These are phyloP conservation scores for Dispira parvispora DNA, from an alignment of 192 early-diverging fungal species.

Conservation along the genomic window DNA sequence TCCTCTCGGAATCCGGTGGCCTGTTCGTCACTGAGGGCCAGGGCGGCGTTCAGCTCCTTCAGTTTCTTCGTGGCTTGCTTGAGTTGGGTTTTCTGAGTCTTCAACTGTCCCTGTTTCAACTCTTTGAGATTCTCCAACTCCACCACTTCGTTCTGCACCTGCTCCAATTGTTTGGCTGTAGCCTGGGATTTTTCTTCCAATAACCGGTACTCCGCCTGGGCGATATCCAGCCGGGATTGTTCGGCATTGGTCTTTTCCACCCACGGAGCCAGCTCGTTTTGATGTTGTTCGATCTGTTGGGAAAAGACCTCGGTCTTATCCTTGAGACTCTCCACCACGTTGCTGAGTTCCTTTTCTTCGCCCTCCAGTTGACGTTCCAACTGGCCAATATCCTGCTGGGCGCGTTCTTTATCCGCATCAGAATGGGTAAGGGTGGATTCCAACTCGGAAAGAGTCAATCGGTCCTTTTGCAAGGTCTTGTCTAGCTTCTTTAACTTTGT, in stretches of 20 bases:
- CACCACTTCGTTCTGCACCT: slow-evolving; percentile 36
- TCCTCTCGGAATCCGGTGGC: slow-evolving; percentile 23
- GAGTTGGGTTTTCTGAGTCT: slow-evolving; percentile 29
- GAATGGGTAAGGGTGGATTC: slow-evolving; percentile 51
- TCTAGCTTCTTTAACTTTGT: slow-evolving; percentile 61
- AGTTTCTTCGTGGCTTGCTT: slow-evolving; percentile 27
- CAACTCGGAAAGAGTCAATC: slow-evolving; percentile 35
- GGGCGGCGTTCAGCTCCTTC: slow-evolving; percentile 26
- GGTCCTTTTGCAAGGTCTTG: slow-evolving; percentile 50
- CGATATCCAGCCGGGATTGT: slow-evolving; percentile 58
- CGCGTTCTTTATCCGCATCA: slow-evolving; percentile 40
- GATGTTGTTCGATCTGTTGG: slow-evolving; percentile 63
- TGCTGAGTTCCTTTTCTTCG: slow-evolving; percentile 57
- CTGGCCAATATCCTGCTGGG: slow-evolving; percentile 35
- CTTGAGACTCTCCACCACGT: slow-evolving; percentile 60
- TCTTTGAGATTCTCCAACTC: slow-evolving; percentile 27
- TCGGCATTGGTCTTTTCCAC: slow-evolving; percentile 60
- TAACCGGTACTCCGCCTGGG: slow-evolving; percentile 63
- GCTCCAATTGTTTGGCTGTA: slow-evolving; percentile 30
- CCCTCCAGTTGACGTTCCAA: slow-evolving; percentile 40
- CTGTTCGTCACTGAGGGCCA: slow-evolving; percentile 21
- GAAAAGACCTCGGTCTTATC: slow-evolving; percentile 80
- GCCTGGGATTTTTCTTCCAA: slow-evolving; percentile 44
- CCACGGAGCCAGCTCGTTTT: slow-evolving; percentile 76
- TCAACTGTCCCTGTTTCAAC: slow-evolving; percentile 37